Evolutionary conservation across 2,329 filamentous ascomycete species (phyloP).

Genomic region (Pseudogymnoascus destructans): DNA sequence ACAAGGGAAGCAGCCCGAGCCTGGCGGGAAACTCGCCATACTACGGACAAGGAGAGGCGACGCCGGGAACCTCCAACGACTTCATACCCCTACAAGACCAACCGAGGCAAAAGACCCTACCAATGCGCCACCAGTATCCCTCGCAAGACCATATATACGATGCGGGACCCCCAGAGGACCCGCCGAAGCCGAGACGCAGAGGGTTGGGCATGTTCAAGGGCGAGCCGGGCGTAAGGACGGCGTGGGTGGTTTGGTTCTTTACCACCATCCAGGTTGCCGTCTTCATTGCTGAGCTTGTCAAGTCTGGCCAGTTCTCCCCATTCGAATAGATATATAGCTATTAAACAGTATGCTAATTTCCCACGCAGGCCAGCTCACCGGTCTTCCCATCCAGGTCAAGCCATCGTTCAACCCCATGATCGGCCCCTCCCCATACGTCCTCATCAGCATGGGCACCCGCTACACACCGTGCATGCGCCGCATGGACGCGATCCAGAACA

Average conservation of each 20-base stretch:
- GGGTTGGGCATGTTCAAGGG: slow-evolving; percentile 41
- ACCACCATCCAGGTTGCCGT: slow-evolving; percentile 66
- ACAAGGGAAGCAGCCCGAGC: neutral
- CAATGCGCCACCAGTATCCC: slow-evolving; percentile 23
- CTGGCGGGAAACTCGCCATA: slow-evolving; percentile 39
- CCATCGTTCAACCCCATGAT: slow-evolving; percentile 96
- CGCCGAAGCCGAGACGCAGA: slow-evolving; percentile 29
- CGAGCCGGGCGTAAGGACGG: slow-evolving; percentile 31
- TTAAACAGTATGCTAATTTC: slow-evolving; percentile 7
- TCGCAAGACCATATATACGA: slow-evolving; percentile 50
- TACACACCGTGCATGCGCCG: slow-evolving; percentile 94
- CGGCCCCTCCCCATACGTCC: slow-evolving; percentile 74
- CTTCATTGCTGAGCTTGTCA: slow-evolving; percentile 79
- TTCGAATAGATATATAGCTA: slow-evolving; percentile 13
- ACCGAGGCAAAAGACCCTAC: slow-evolving; percentile 24
- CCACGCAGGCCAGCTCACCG: slow-evolving; percentile 54
- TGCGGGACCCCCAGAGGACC: slow-evolving; percentile 28
- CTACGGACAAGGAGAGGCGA: slow-evolving; percentile 33
- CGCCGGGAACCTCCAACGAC: slow-evolving; percentile 30
- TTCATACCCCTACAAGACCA: slow-evolving; percentile 46
- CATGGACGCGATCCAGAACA: slow-evolving; percentile 48
- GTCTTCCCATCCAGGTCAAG: slow-evolving; percentile 41
- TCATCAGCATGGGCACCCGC: slow-evolving; percentile 94
- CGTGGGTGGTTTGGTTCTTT: slow-evolving; percentile 74
- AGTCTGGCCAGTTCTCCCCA: slow-evolving; percentile 50